phyloP scores from a whole-genome alignment of 441 rosid genomes.

The Jatropha podagrica region DNA sequence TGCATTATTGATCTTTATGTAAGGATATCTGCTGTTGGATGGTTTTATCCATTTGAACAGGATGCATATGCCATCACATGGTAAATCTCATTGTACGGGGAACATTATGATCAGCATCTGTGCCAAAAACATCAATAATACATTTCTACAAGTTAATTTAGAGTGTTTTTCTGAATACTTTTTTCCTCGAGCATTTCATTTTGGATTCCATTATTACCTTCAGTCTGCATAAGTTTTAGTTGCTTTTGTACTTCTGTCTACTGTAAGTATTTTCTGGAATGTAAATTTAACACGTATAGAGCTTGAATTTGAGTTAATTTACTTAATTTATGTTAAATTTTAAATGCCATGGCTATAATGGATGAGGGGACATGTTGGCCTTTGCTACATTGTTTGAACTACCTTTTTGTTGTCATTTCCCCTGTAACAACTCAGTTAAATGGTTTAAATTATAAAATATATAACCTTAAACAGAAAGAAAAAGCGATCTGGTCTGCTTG shows the following conservation, averaged over 20 bases:
- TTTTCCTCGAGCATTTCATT: background rate
- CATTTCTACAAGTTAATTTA: background rate
- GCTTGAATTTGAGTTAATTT: background rate
- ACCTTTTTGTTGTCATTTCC: background rate
- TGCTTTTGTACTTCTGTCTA: background rate
- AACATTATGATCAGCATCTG: background rate
- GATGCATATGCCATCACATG: background rate
- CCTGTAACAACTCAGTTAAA: background rate
- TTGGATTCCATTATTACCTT: background rate
- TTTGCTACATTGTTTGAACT: background rate
- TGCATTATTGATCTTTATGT: background rate
- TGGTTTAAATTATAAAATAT: background rate
- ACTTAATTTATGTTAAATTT: background rate
- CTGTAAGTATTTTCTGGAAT: background rate
- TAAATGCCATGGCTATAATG: background rate
- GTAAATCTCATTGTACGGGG: background rate
- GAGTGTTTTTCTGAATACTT: background rate
- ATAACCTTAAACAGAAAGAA: background rate
- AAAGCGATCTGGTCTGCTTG: background rate
- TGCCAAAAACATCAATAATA: background rate
- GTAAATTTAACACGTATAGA: background rate
- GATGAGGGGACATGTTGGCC: background rate
- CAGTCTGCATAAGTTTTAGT: background rate
- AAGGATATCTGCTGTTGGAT: background rate
- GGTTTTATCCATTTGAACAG: background rate